These are phyloP conservation scores for Canavalia gladiata DNA, from an alignment of 306 rosid genomes.

Conservation along the genomic window DNA sequence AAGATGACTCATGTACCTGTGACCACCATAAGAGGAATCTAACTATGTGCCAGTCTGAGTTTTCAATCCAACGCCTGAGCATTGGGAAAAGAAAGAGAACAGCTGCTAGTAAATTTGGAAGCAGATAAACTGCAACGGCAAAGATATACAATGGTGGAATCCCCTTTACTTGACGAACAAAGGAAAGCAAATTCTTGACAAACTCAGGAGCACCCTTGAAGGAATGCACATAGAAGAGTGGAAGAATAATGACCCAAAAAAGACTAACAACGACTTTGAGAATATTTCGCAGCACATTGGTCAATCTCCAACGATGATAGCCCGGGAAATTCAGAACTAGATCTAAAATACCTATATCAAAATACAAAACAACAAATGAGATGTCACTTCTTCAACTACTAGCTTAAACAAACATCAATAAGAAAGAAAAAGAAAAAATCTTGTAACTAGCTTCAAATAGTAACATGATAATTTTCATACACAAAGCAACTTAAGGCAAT, in stretches of 20 bases:
- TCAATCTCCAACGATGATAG: slow-evolving; percentile 85
- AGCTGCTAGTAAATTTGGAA: slow-evolving; percentile 84
- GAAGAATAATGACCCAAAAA: slow-evolving; percentile 86
- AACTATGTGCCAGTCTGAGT: slow-evolving; percentile 92
- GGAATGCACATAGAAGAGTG: slow-evolving; percentile 73
- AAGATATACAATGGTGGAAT: slow-evolving; percentile 77
- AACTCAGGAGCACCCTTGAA: slow-evolving; percentile 51
- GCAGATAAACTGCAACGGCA: slow-evolving; percentile 81
- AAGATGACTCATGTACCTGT: slow-evolving; percentile 67
- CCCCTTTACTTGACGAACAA: slow-evolving; percentile 61
- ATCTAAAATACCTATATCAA: slow-evolving; percentile 80
- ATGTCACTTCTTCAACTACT: slow-evolving; percentile 34
- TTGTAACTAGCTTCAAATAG: slow-evolving; percentile 33
- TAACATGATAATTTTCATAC: slow-evolving; percentile 31
- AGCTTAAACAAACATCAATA: slow-evolving; percentile 28
- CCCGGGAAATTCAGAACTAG: slow-evolving; percentile 87
- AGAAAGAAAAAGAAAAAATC: neutral
- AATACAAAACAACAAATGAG: slow-evolving; percentile 40
- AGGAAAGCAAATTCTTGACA: slow-evolving; percentile 60
- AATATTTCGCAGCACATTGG: slow-evolving; percentile 75
- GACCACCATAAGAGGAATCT: slow-evolving; percentile 98
- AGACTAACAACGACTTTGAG: slow-evolving; percentile 83
- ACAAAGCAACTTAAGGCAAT: slow-evolving; percentile 44
- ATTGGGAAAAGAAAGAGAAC: slow-evolving; percentile 84
- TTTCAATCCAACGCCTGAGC: slow-evolving; percentile 99